Conservation (phyloP, 306 rosid genomes). For the Prunus davidiana region DNA sequence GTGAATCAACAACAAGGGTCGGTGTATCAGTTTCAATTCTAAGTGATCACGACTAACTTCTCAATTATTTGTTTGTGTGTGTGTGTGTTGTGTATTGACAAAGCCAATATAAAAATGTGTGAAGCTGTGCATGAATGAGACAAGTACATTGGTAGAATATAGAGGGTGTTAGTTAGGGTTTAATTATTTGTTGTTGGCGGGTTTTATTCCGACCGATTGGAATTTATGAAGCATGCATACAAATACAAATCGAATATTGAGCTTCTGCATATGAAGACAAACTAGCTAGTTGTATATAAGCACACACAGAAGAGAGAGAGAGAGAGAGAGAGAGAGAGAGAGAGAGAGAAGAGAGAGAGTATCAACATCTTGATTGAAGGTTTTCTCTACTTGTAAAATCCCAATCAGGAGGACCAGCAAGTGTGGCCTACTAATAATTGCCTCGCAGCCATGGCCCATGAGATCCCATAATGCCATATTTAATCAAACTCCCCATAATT, state of each 20-base stretch:
- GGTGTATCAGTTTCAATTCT: neutral
- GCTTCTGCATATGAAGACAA: constrained; percentile 14
- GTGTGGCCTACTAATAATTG: constrained; percentile 65
- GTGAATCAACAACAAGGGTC: neutral
- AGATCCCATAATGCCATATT: constrained; percentile 37
- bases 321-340: neutral
- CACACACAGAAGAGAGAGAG: neutral
- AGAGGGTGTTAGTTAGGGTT: constrained; percentile 19
- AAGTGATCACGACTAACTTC: neutral
- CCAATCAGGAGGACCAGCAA: constrained; percentile 59
- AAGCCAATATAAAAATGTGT: neutral
- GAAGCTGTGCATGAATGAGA: too few species aligned
- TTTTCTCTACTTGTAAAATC: constrained; percentile 33
- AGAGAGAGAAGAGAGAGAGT: constrained; percentile 14
- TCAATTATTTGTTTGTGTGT: neutral
- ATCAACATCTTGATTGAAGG: constrained; percentile 24
- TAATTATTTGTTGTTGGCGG: constrained; percentile 40
- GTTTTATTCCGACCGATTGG: constrained; percentile 74
- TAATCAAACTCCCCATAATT: constrained; percentile 32
- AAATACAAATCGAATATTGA: constrained; percentile 31
- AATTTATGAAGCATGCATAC: constrained; percentile 31
- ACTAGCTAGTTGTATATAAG: constrained; percentile 15
- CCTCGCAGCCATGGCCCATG: constrained; percentile 29
- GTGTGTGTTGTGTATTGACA: neutral
- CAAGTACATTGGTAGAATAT: too few species aligned